phyloP scores from a whole-genome alignment of 169 alveolate species.

The Theileria annulata region DNA sequence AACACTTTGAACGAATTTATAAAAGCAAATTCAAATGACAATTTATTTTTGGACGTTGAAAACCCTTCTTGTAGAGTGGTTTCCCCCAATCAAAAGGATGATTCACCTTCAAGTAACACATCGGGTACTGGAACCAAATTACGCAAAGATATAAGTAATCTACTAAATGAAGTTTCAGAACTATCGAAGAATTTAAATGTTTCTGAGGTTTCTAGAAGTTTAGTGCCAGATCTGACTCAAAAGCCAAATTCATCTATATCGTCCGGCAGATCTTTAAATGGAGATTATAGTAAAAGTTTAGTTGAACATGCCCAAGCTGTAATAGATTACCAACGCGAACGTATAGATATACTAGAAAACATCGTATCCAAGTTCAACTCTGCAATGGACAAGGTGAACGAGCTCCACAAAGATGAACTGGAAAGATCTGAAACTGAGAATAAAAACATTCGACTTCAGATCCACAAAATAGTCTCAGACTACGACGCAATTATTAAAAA shows the following conservation, averaged over 20 bases:
- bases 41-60: conserved; percentile 36
- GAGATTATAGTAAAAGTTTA: conserved; percentile 1
- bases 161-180: conserved; percentile 10
- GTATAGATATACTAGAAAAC: conserved; percentile 42
- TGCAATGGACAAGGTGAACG: conserved; percentile 41
- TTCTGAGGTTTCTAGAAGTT: neutral
- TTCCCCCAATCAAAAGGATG: neutral
- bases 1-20: conserved; percentile 28
- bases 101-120: neutral
- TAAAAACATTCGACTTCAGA: conserved; percentile 36
- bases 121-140: neutral
- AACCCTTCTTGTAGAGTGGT: conserved; percentile 58
- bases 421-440: conserved; percentile 43
- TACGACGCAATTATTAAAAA: conserved; percentile 56
- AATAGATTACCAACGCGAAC: conserved; percentile 64
- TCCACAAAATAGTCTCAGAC: conserved; percentile 54
- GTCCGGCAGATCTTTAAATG: neutral
- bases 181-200: neutral
- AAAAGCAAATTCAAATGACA: neutral
- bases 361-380: conserved; percentile 45
- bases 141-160: neutral
- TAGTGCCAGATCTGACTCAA: conserved; percentile 1
- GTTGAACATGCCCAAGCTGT: conserved; percentile 69
- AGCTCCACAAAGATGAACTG: conserved; percentile 50
- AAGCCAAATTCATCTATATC: neutral